phyloP scores from a whole-genome alignment of 2,329 filamentous ascomycete species.

The Fusarium oxysporum region DNA sequence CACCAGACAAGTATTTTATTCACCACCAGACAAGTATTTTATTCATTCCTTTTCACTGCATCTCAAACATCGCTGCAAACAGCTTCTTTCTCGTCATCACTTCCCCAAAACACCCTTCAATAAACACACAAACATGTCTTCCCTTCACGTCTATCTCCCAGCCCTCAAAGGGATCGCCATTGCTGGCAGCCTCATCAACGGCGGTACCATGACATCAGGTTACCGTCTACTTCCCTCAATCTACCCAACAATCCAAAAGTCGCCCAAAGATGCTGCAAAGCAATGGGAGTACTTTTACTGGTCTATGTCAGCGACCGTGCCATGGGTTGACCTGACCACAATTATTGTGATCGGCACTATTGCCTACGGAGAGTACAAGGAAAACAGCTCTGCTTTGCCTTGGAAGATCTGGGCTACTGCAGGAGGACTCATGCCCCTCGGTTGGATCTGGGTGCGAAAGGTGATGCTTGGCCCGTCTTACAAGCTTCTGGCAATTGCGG shows the following conservation, averaged over 20 bases:
- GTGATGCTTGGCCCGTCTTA: neutral
- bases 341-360: constrained; percentile 27
- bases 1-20: fast-evolving
- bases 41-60: fast-evolving
- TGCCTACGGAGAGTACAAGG: neutral
- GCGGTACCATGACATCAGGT: constrained; percentile 34
- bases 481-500: neutral
- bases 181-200: constrained; percentile 33
- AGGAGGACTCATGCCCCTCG: neutral
- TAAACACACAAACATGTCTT: neutral
- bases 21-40: no score
- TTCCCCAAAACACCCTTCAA: fast-evolving
- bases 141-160: constrained; percentile 12
- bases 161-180: constrained; percentile 29
- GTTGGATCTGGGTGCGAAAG: constrained; percentile 8
- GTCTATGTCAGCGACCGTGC: constrained; percentile 33
- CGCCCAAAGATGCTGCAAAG: constrained; percentile 29
- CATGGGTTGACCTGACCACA: constrained; percentile 26
- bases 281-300: constrained; percentile 38
- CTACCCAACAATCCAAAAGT: constrained; percentile 23
- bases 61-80: neutral
- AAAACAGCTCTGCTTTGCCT: neutral
- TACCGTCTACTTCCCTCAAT: constrained; percentile 33
- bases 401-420: constrained; percentile 8
- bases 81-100: fast-evolving